Conservation (phyloP, 2,329 filamentous ascomycete species). For the Chlorencoelia australis region DNA sequence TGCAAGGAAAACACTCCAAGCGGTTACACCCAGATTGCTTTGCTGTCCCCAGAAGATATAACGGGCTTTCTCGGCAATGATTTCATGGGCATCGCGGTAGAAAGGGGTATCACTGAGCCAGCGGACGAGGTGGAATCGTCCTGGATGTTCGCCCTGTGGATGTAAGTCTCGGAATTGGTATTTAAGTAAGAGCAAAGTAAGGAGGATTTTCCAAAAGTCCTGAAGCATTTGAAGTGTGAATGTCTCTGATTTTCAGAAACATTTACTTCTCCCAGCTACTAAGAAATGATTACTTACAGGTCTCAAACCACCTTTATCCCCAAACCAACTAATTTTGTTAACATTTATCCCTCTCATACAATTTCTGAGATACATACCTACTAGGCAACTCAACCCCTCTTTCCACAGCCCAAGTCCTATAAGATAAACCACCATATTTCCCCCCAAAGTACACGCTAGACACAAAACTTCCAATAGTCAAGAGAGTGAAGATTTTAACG, state of each 20-base stretch:
- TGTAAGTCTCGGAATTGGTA: no score
- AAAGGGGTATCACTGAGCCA: conserved; percentile 23
- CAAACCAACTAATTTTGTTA: conserved; percentile 22
- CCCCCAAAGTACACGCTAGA: conserved; percentile 35
- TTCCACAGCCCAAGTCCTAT: conserved; percentile 38
- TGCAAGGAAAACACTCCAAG: conserved; percentile 47
- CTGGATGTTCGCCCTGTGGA: conserved; percentile 23
- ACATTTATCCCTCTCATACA: conserved; percentile 2
- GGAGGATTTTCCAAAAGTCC: no score
- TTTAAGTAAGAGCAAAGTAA: no score
- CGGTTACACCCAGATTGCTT: conserved; percentile 42
- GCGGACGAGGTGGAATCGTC: conserved; percentile 20
- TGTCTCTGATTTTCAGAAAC: no score
- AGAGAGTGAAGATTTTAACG: conserved; percentile 31
- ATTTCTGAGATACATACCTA: conserved; percentile 23
- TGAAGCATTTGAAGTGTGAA: no score
- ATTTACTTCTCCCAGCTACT: no score
- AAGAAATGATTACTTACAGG: no score
- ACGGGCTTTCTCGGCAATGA: conserved; percentile 42
- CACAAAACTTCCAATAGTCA: conserved; percentile 37
- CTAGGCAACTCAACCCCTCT: conserved; percentile 31
- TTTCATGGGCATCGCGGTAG: conserved; percentile 34
- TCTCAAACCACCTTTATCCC: conserved; percentile 24
- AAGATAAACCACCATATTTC: conserved; percentile 36
- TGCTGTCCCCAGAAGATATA: conserved; percentile 55